Base-by-base conservation (phyloP, 225 moss, liverwort and hornwort genomes). In the Polytrichum formosum region DNA sequence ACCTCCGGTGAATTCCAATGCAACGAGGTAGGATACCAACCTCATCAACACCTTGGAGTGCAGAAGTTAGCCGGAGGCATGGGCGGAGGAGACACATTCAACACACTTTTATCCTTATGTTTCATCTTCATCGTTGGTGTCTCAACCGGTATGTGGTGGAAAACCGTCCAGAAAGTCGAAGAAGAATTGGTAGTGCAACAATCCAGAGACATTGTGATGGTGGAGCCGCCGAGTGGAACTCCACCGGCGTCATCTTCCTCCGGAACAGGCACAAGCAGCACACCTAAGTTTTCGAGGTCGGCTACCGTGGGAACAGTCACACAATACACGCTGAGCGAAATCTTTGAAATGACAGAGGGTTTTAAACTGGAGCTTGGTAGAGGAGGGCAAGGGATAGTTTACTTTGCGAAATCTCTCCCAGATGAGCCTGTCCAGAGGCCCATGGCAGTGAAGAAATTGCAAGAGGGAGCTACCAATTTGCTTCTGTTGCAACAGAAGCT, bases 361-460 rank as follows among this genome's bases (percentile, higher is more conserved):
- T 87, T 87, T 55, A 69, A 78, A 31, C 4, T 6, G 56, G 83
- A 87, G 74, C 81, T 87, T 29, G 87, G 87, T 20, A 71, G 87
- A 30, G 87, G 87, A 1, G 87, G 87, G 8, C 84, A 87, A 67
- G 83, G 87, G 4, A 67, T 83, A 6, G 87, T 87, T 2, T 87
- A 83, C 78, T 69, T 65, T 18, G 83, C 80, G 62, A 76, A 54
- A 27, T 83, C 82, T 0, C 77, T 81, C 18, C 74, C 76, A 0
- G 78, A 78, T 0, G 83, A 80, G 23, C 75, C 78, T 1, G 55
- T 80, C 1, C 60, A 66, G 28, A 78, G 87, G 7, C 72, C 73
- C 53, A 54, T 80, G 20, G 87, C 87, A 6, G 81, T 87, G 69
- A 87, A 87, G n/a, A 73, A 75, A 17, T 71, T 87, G 5, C 83